phyloP scores from a whole-genome alignment of 495 filamentous ascomycete species.

The Hyaloscypha hepaticicola region DNA sequence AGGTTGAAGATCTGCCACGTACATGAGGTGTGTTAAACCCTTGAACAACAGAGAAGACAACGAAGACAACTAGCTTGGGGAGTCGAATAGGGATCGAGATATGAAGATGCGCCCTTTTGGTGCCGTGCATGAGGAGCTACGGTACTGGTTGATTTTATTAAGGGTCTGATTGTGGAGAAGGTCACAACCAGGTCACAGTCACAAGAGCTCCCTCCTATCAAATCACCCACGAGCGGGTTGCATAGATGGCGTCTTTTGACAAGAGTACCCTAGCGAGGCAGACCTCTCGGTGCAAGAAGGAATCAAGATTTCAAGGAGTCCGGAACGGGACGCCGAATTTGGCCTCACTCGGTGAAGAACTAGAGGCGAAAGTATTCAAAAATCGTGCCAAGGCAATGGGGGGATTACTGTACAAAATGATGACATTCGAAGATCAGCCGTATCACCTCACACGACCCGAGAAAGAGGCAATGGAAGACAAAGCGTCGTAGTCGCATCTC shows the following conservation, averaged over 20 bases:
- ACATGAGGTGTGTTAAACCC: not conserved
- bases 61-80: not conserved
- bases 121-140: not conserved
- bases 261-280: not conserved
- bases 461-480: not conserved
- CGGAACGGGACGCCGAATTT: not conserved
- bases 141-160: not conserved
- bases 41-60: not conserved
- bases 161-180: not conserved
- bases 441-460: not conserved
- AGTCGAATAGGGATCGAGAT: not conserved
- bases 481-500: not conserved
- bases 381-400: not conserved
- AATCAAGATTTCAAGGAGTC: not conserved
- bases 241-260: not conserved
- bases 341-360: not conserved
- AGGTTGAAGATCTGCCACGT: constrained; percentile 15
- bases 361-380: not conserved
- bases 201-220: too few relatives aligned
- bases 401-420: not conserved
- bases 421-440: not conserved
- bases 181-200: too few relatives aligned
- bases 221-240: not conserved
- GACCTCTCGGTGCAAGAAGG: not conserved
- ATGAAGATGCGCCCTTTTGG: not conserved